Evolutionary conservation across 192 early-diverging fungal genomes (phyloP).

Genomic region (Lobulomyces angularis): DNA sequence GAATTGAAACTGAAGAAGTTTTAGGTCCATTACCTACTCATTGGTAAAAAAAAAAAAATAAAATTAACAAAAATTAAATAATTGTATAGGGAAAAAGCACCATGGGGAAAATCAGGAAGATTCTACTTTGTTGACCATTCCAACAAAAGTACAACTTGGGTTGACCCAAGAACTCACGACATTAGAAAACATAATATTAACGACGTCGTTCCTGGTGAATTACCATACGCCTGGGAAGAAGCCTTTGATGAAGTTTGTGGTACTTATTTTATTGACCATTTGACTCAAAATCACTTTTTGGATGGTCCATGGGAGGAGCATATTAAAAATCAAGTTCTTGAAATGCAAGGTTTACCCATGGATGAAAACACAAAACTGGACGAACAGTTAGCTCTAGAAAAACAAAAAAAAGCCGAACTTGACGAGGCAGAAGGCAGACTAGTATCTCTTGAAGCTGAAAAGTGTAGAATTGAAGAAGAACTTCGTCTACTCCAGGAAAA

Average conservation of each 20-base stretch:
- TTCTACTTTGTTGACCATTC: constrained; percentile 35
- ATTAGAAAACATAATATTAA: constrained; percentile 23
- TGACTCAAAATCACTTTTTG: constrained; percentile 17
- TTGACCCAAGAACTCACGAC: constrained; percentile 27
- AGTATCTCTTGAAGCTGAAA: background rate
- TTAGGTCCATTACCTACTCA: constrained; percentile 16
- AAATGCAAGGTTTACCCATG: constrained; percentile 7
- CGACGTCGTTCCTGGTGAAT: constrained; percentile 23
- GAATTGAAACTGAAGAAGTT: constrained; percentile 23
- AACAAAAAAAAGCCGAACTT: too few species aligned
- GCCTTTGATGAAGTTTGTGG: constrained; percentile 11
- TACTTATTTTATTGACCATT: constrained; percentile 18
- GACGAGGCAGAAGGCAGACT: too few species aligned
- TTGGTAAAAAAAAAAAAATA: constrained; percentile 18
- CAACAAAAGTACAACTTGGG: constrained; percentile 28
- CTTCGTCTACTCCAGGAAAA: background rate
- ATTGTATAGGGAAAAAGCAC: too few species aligned
- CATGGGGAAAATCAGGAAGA: too few species aligned
- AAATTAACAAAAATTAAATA: constrained; percentile 6
- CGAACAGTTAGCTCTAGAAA: too few species aligned
- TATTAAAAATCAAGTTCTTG: constrained; percentile 8
- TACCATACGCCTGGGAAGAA: constrained; percentile 26
- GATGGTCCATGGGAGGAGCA: constrained; percentile 17
- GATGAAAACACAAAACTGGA: constrained; percentile 1
- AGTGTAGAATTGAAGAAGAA: background rate